These are phyloP conservation scores for Tricholoma flavovirens DNA, from an alignment of 768 basidiomycete genomes.

Conservation along the genomic window DNA sequence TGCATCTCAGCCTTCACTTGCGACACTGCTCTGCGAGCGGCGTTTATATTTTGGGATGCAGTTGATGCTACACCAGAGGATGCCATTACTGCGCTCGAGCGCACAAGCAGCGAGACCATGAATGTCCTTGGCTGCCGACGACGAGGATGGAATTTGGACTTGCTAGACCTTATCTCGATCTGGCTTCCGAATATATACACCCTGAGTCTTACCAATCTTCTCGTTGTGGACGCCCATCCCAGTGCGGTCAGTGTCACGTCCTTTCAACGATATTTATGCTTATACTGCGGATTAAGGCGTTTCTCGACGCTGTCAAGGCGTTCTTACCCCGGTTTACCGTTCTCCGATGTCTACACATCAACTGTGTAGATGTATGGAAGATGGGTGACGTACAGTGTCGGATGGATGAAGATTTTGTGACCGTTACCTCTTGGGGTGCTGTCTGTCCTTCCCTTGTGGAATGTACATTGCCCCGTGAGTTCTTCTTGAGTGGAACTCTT, in stretches of 20 bases:
- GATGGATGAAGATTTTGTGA: constrained; percentile 30
- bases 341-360: constrained; percentile 26
- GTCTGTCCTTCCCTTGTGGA: constrained; percentile 30
- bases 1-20: constrained; percentile 24
- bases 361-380: constrained; percentile 28
- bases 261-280: neutral
- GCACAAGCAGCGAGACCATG: constrained; percentile 27
- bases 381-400: constrained; percentile 21
- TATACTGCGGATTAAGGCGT: constrained; percentile 10
- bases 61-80: constrained; percentile 23
- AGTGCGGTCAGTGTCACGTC: constrained; percentile 20
- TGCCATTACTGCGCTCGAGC: constrained; percentile 26
- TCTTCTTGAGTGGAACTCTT: neutral
- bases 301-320: constrained; percentile 21
- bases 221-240: constrained; percentile 26
- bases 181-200: constrained; percentile 28
- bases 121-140: constrained; percentile 31
- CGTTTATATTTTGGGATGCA: constrained; percentile 32
- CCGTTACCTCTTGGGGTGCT: constrained; percentile 32
- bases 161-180: constrained; percentile 28
- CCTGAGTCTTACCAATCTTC: constrained; percentile 31
- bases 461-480: constrained; percentile 33
- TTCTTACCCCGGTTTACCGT: constrained; percentile 26
- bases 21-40: constrained; percentile 26
- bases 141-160: constrained; percentile 35